Evolutionary conservation across 257 asterid species (phyloP).

Genomic region (Buddleja alternifolia): DNA sequence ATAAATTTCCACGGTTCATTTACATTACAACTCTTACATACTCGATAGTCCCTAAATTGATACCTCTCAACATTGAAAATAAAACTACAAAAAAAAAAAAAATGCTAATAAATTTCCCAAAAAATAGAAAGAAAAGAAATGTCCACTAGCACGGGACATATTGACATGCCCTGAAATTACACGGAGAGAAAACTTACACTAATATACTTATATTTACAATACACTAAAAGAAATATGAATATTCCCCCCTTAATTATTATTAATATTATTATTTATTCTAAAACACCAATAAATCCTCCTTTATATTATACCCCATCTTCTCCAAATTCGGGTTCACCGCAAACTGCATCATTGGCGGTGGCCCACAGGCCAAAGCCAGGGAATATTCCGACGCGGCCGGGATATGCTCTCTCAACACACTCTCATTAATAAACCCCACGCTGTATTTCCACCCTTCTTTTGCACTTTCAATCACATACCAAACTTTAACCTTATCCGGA

Average conservation of each 20-base stretch:
- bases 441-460: conserved; percentile 71
- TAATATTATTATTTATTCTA: conserved; percentile 25
- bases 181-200: conserved; percentile 11
- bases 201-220: conserved; percentile 34
- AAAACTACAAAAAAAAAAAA: not conserved
- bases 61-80: not conserved
- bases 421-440: conserved; percentile 64
- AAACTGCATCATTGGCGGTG: conserved; percentile 92
- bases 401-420: conserved; percentile 65
- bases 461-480: conserved; percentile 80
- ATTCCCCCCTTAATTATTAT: conserved; percentile 4
- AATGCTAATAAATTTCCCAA: not conserved
- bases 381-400: conserved; percentile 56
- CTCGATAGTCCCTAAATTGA: not conserved
- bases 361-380: conserved; percentile 88
- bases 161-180: not conserved
- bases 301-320: conserved; percentile 82
- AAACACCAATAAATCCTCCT: conserved; percentile 72
- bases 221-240: conserved; percentile 12
- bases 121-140: not conserved
- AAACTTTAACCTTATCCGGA: conserved; percentile 68
- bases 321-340: conserved; percentile 90
- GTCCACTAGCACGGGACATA: conserved; percentile 25
- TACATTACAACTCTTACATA: conserved; percentile 15
- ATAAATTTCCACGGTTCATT: too few relatives aligned